Percentiles rank a stretch among this genome's conserved stretches.
These are phyloP conservation scores for Colletotrichum paranaense DNA, from an alignment of 2,329 filamentous ascomycete species.

Conservation along the genomic window DNA sequence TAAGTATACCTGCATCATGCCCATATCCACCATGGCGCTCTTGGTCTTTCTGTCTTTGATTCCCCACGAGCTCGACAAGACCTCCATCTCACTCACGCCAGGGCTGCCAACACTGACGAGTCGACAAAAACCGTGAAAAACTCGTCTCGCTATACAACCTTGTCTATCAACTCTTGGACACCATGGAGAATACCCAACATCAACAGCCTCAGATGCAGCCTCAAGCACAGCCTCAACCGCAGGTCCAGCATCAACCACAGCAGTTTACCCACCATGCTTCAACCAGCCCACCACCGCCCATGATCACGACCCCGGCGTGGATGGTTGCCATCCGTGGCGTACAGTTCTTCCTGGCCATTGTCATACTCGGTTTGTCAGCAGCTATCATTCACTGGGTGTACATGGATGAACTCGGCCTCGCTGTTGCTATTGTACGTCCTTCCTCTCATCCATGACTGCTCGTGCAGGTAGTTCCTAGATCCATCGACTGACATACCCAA, in stretches of 20 bases:
- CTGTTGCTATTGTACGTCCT: constrained; percentile 52
- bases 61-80: neutral
- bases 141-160: neutral
- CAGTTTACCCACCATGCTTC: neutral
- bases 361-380: constrained; percentile 56
- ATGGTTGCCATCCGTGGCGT: constrained; percentile 52
- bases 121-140: neutral
- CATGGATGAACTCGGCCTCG: constrained; percentile 52
- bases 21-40: neutral
- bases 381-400: constrained; percentile 54
- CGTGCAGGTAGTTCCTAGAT: too few species aligned
- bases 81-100: neutral
- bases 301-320: constrained; percentile 57
- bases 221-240: neutral
- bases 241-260: constrained; percentile 2
- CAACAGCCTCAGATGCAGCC: neutral
- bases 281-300: constrained; percentile 11
- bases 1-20: constrained; percentile 13
- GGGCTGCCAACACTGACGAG: neutral
- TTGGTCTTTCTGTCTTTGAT: neutral
- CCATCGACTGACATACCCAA: neutral
- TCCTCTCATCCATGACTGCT: neutral
- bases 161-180: neutral
- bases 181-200: constrained; percentile 17
- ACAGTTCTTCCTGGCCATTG: constrained; percentile 54